Conservation (phyloP, 225 moss, liverwort and hornwort species). For the Pseudisothecium myosuroides region DNA sequence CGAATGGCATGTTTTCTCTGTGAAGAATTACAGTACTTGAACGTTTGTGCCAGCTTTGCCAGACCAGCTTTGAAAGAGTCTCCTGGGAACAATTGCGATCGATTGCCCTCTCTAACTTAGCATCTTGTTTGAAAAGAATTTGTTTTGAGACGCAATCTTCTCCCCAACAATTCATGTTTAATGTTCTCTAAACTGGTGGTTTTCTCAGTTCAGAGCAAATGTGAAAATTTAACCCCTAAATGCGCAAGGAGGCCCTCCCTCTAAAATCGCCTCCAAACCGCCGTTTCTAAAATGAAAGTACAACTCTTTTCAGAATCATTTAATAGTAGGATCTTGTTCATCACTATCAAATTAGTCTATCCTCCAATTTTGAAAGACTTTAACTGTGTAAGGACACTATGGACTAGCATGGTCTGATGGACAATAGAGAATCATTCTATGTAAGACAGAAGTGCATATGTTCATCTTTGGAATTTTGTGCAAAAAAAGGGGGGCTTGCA, state of each 20-base stretch:
- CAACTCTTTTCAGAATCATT: background rate
- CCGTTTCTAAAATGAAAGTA: background rate
- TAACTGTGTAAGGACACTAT: accelerated
- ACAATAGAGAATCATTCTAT: background rate
- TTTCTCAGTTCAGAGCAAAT: background rate
- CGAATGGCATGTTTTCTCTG: background rate
- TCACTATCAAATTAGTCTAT: background rate
- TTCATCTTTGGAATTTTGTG: background rate
- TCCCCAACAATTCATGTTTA: background rate
- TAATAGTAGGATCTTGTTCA: background rate
- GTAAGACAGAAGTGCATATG: background rate
- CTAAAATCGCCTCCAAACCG: background rate
- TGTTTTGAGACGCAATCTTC: background rate
- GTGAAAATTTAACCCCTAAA: background rate
- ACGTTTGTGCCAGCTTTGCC: too few species aligned
- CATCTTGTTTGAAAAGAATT: background rate
- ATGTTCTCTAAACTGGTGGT: background rate
- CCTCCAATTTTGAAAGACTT: background rate
- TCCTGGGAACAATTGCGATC: background rate
- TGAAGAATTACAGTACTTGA: background rate
- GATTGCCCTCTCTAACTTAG: too few species aligned
- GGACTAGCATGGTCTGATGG: accelerated
- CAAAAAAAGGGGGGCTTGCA: accelerated
- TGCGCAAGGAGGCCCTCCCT: background rate
- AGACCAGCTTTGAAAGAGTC: background rate